phyloP scores from a whole-genome alignment of 202 grass and related monocot species.

The Dendrocalamus latiflorus region DNA sequence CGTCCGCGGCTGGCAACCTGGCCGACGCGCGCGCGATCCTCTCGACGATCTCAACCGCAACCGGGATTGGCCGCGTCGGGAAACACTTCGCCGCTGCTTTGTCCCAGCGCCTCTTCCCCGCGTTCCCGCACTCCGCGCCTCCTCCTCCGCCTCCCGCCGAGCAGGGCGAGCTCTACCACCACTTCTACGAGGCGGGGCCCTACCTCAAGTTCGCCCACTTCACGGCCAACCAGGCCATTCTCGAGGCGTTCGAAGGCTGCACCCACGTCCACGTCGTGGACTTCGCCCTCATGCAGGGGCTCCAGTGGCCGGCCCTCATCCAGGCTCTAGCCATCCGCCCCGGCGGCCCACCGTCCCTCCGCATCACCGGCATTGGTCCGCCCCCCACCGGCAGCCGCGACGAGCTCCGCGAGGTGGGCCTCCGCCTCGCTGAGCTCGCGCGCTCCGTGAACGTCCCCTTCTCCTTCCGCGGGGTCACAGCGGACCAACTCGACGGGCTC shows the following conservation, averaged over 20 bases:
- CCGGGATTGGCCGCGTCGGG: slow-evolving; percentile 59
- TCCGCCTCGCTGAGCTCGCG: slow-evolving; percentile 46
- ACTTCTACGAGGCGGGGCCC: slow-evolving; percentile 53
- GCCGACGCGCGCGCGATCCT: slow-evolving; percentile 35
- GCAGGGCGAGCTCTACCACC: slow-evolving; percentile 16
- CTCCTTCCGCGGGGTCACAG: slow-evolving; percentile 31
- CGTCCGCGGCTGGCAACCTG: slow-evolving; percentile 9
- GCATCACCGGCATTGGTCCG: slow-evolving; percentile 53
- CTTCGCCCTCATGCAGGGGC: slow-evolving; percentile 51
- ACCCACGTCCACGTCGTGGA: slow-evolving; percentile 51
- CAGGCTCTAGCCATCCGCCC: slow-evolving; percentile 34
- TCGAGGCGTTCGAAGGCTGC: slow-evolving; percentile 54
- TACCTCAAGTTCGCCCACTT: slow-evolving; percentile 70
- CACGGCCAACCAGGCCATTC: slow-evolving; percentile 61
- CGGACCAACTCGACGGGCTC: slow-evolving; percentile 38
- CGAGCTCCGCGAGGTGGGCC: slow-evolving; percentile 45
- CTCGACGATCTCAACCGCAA: neutral
- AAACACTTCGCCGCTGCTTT: slow-evolving; percentile 62
- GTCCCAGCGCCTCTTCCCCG: slow-evolving; percentile 38
- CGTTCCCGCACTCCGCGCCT: neutral
- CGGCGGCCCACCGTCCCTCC: slow-evolving; percentile 37
- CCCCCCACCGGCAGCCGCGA: neutral
- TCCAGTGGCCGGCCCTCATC: slow-evolving; percentile 62
- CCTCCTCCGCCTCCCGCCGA: neutral
- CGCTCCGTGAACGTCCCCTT: slow-evolving; percentile 38